These are phyloP conservation scores for Solanum microdontum DNA, from an alignment of 257 asterid species.

Conservation along the genomic window DNA sequence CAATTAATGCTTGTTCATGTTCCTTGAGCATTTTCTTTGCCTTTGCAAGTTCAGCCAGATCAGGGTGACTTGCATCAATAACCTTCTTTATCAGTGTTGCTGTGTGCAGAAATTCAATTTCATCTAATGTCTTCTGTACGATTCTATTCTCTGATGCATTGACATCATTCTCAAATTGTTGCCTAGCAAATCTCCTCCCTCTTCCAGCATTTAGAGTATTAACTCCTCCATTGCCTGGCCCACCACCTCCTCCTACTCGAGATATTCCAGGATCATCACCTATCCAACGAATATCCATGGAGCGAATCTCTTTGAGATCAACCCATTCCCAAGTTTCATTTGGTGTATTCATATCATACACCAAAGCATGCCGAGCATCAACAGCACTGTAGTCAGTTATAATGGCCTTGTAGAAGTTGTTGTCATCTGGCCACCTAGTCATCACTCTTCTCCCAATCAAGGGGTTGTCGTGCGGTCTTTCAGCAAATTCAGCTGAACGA, in stretches of 20 bases:
- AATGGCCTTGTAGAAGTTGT: constrained; percentile 81
- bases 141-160: constrained; percentile 42
- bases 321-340: constrained; percentile 74
- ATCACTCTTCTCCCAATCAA: constrained; percentile 84
- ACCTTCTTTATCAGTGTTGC: constrained; percentile 73
- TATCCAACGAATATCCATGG: constrained; percentile 85
- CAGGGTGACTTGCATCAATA: constrained; percentile 77
- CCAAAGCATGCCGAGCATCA: constrained; percentile 82
- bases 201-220: constrained; percentile 35
- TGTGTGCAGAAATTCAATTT: constrained; percentile 76
- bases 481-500: constrained; percentile 36
- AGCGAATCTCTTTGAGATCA: constrained; percentile 78
- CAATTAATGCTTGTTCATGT: constrained; percentile 69
- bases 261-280: constrained; percentile 73
- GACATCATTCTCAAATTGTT: constrained; percentile 34
- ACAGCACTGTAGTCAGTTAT: constrained; percentile 58
- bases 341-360: constrained; percentile 66
- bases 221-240: constrained; percentile 20
- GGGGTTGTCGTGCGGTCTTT: constrained; percentile 32
- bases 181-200: constrained; percentile 36
- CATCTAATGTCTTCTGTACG: constrained; percentile 33
- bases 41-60: constrained; percentile 59
- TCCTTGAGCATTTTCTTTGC: constrained; percentile 97
- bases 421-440: constrained; percentile 88
- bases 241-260: constrained; percentile 31